Percentiles rank a stretch among this genome's conserved stretches.
phyloP scores from a whole-genome alignment of 176 grass and related monocot species.

The Paspalum notatum region DNA sequence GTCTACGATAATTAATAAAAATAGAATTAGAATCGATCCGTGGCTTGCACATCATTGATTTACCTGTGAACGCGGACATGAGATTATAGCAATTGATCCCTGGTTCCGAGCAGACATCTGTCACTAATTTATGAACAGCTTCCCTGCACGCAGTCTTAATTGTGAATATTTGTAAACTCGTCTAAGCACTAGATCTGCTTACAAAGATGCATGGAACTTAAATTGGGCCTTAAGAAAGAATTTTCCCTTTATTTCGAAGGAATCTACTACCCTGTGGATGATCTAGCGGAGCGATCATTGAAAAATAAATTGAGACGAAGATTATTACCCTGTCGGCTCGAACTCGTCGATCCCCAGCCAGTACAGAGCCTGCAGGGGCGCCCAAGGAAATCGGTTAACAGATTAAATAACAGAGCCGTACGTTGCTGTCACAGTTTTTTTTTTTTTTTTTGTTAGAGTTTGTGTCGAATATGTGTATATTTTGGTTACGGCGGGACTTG shows the following conservation, averaged over 20 bases:
- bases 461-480: too few species aligned
- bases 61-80: constrained; percentile 54
- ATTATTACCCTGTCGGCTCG: constrained; percentile 42
- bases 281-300: too few species aligned
- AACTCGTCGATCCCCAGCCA: constrained; percentile 52
- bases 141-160: constrained; percentile 26
- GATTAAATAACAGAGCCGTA: too few species aligned
- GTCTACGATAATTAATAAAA: neutral
- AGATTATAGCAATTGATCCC: constrained; percentile 58
- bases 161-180: neutral
- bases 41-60: neutral
- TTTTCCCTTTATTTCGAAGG: too few species aligned
- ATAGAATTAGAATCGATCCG: neutral
- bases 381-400: neutral
- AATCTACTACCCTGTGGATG: too few species aligned
- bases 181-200: neutral
- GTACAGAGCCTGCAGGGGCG: constrained; percentile 39
- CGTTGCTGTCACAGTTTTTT: too few species aligned
- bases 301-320: neutral
- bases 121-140: constrained; percentile 35
- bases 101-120: constrained; percentile 47
- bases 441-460: too few species aligned
- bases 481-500: too few species aligned
- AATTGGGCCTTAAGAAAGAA: too few species aligned
- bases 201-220: neutral